Evolutionary conservation across 495 filamentous ascomycete species (phyloP), one percentile per base, ranked within the genome.

Genomic region (Aspergillus avenaceus): DNA sequence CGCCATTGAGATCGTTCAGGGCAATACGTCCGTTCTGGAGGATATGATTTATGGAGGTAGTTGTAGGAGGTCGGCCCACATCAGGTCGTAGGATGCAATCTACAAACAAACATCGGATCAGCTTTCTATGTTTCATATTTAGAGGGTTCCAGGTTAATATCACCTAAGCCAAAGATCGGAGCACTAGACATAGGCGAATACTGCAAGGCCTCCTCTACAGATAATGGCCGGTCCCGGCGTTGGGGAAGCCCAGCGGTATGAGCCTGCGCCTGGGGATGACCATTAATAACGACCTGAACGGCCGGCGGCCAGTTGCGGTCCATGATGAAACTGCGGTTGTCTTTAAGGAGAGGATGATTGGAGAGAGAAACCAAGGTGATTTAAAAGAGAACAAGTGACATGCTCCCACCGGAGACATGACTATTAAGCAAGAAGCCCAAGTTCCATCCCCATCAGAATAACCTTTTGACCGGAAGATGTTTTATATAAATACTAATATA

Each of bases 131-230:
- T 42, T 45, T 59, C 53, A 52, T 22, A 41, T 40, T 43, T 19
- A 48, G 27, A 34, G 27, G 24, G 36, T 36, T 12, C 36, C 34
- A 38, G 45, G 42, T 59, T 60, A 49, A 73, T n/a, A 49, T 36
- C 28, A 95, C 93, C 85, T 52, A 92, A 76, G 52, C 84, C 84
- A 69, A 97, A 95, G 4, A 95, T 85, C 43, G 91, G 80, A 47
- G 96, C 83, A 19, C 90, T 95, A 19, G 88, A 90, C 65, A 97
- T 85, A 2, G 93, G 91, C 13, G 95, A 92, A 68, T 86, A 96
- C 28, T 90, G 89, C 36, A 99, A 73, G 8, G 92, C 92, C 60
- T 97, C 88, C 49, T 88, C 83, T 11, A 97, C 83, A 32, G 69
- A 79, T 36, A 84, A 71, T 18, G 82, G 72, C 41, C 77, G 70